These are phyloP conservation scores for Podila clonocystis DNA, from an alignment of 192 early-diverging fungal genomes.

Conservation along the genomic window DNA sequence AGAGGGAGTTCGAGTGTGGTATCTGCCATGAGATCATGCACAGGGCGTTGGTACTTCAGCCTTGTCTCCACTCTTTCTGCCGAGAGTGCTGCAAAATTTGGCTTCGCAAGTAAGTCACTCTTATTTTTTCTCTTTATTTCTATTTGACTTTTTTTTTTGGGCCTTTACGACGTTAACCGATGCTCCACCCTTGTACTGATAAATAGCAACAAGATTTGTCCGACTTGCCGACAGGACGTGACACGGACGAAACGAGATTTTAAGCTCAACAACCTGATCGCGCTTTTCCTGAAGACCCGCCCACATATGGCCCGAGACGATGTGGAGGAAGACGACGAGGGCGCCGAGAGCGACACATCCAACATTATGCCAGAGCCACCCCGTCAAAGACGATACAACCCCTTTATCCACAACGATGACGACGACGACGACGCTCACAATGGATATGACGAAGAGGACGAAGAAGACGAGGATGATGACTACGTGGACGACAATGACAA, in stretches of 20 bases:
- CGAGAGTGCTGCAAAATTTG: slow-evolving; percentile 39
- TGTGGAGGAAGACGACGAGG: slow-evolving; percentile 13
- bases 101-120: slow-evolving; percentile 25
- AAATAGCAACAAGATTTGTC: slow-evolving; percentile 18
- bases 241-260: slow-evolving; percentile 35
- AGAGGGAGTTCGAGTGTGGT: slow-evolving; percentile 39
- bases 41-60: slow-evolving; percentile 38
- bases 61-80: slow-evolving; percentile 49
- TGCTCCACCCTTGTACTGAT: not conserved
- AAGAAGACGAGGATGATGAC: slow-evolving; percentile 15
- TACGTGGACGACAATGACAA: not conserved
- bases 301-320: slow-evolving; percentile 38
- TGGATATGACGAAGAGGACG: slow-evolving; percentile 18
- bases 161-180: not conserved
- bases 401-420: slow-evolving; percentile 5
- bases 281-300: slow-evolving; percentile 26
- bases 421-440: slow-evolving; percentile 10
- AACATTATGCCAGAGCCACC: slow-evolving; percentile 10
- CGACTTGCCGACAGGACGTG: slow-evolving; percentile 29
- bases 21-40: slow-evolving; percentile 54
- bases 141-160: not conserved
- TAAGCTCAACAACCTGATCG: slow-evolving; percentile 37
- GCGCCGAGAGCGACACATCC: slow-evolving; percentile 31
- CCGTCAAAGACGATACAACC: not conserved
- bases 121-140: not conserved